phyloP scores from a whole-genome alignment of 1,284 basidiomycete species.

The Polyporus tsugae region DNA sequence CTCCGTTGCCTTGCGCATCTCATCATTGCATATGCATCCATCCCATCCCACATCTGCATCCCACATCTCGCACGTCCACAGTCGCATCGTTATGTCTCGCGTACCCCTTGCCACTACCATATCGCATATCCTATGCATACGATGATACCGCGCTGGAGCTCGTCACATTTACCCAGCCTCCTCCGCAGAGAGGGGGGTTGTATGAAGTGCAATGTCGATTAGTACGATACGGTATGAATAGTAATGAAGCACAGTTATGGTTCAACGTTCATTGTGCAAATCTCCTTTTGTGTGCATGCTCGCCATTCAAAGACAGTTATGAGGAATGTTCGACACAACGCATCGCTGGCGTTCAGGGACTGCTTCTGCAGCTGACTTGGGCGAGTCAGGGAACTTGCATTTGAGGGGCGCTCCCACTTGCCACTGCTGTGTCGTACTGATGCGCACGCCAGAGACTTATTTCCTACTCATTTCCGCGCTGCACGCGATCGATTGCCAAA shows the following conservation, averaged over 20 bases:
- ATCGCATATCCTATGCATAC: conserved; percentile 21
- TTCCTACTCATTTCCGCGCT: not conserved
- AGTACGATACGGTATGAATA: conserved; percentile 26
- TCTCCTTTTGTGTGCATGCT: not conserved
- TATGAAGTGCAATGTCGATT: conserved; percentile 19
- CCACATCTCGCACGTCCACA: conserved; percentile 5
- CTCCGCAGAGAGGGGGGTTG: conserved; percentile 8
- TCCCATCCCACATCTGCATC: conserved; percentile 4
- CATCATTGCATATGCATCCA: conserved; percentile 22
- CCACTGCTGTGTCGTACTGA: too few species aligned
- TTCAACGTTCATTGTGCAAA: conserved; percentile 2
- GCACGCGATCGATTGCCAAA: not conserved
- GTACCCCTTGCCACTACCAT: conserved; percentile 12
- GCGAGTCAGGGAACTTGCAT: not conserved
- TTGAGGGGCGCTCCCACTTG: not conserved
- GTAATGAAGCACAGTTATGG: conserved; percentile 13
- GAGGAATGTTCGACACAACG: not conserved
- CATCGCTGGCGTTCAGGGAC: not conserved
- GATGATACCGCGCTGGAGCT: conserved; percentile 25
- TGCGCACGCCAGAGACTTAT: not conserved
- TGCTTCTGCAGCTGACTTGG: not conserved
- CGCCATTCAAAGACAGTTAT: too few species aligned
- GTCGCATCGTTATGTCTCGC: conserved; percentile 16
- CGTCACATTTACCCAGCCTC: conserved; percentile 8
- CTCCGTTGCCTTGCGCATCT: conserved; percentile 11